These are phyloP conservation scores for Aspergillus uvarum DNA, from an alignment of 2,329 filamentous ascomycete species.

Conservation along the genomic window DNA sequence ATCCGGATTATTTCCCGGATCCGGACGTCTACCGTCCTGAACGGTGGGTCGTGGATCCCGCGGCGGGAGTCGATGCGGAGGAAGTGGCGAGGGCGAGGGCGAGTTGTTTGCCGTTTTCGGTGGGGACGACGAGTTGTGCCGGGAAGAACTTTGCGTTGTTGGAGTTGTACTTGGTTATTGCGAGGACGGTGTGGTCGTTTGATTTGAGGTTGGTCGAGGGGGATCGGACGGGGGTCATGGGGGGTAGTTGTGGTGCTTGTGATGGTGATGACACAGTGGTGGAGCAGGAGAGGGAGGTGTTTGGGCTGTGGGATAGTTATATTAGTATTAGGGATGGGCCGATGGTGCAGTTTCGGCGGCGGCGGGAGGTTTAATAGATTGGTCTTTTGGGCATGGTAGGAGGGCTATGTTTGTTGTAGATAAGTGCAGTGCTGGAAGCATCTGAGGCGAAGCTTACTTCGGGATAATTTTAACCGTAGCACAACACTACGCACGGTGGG, in stretches of 20 bases:
- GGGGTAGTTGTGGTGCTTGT: not conserved
- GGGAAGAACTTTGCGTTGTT: constrained; percentile 4
- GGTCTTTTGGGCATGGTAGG: too few species aligned
- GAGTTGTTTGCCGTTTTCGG: constrained; percentile 4
- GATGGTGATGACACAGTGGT: too few species aligned
- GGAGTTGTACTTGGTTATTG: not conserved
- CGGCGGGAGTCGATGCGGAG: not conserved
- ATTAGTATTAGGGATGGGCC: constrained; percentile 5
- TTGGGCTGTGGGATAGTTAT: constrained; percentile 1
- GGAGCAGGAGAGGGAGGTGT: not conserved
- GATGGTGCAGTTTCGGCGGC: constrained; percentile 2
- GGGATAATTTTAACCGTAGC: too few species aligned
- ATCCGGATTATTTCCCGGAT: constrained; percentile 17
- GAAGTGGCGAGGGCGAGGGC: constrained; percentile 6
- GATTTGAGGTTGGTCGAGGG: not conserved
- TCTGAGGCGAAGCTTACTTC: too few species aligned
- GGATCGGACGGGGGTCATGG: not conserved
- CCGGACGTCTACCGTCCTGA: constrained; percentile 33
- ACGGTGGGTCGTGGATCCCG: constrained; percentile 36
- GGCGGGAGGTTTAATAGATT: too few species aligned
- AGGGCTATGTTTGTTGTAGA: too few species aligned
- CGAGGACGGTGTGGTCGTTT: not conserved
- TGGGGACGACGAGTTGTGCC: constrained; percentile 1
- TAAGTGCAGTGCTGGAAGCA: too few species aligned
- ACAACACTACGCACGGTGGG: too few species aligned